Conservation (phyloP, 2,329 filamentous ascomycete species). For the Dactylonectria macrodidyma region DNA sequence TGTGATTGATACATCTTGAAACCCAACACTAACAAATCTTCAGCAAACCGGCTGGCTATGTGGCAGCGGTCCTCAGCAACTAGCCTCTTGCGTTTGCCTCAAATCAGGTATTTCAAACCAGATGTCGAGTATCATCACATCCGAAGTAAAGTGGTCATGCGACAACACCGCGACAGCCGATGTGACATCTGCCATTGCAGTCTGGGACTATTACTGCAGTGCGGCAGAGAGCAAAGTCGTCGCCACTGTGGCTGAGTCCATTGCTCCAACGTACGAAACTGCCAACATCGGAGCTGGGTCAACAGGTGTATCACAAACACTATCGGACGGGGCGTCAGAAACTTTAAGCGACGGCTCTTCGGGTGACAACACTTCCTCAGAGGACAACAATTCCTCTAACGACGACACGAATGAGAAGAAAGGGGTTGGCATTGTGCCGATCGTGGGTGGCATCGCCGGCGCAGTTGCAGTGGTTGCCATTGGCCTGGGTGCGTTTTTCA, state of each 20-base stretch:
- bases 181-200: constrained; percentile 61
- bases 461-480: constrained; percentile 46
- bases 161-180: constrained; percentile 60
- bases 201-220: constrained; percentile 65
- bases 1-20: rapidly evolving
- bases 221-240: constrained; percentile 61
- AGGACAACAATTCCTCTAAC: constrained; percentile 18
- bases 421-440: constrained; percentile 49
- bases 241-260: constrained; percentile 59
- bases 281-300: constrained; percentile 36
- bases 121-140: constrained; percentile 61
- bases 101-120: constrained; percentile 63
- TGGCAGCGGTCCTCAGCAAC: constrained; percentile 61
- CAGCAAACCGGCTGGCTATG: constrained; percentile 58
- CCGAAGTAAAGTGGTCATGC: constrained; percentile 61
- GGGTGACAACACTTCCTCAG: constrained; percentile 6
- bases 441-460: constrained; percentile 52
- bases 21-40: constrained; percentile 33
- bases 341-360: constrained; percentile 20
- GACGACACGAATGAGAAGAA: constrained; percentile 25
- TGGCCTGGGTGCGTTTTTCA: constrained; percentile 52
- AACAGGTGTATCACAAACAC: constrained; percentile 30
- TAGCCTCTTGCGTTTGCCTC: constrained; percentile 68
- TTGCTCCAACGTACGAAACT: constrained; percentile 32
- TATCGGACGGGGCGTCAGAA: constrained; percentile 31